Conservation (phyloP, 2,329 filamentous ascomycete species). For the Falciphora oryzae region DNA sequence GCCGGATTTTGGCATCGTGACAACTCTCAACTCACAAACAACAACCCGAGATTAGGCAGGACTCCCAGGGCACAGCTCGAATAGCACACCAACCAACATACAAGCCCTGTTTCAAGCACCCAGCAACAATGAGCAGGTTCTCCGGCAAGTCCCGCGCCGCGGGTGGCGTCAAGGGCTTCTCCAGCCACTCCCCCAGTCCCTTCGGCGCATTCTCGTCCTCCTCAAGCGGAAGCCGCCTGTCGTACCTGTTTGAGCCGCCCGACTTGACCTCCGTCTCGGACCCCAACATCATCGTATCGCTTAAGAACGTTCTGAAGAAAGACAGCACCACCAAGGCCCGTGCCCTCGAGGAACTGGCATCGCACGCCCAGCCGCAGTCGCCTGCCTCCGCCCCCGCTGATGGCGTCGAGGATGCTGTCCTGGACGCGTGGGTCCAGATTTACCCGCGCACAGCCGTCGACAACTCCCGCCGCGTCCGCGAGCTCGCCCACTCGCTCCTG, state of each 20-base stretch:
- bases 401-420: slow-evolving; percentile 69
- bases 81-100: not conserved
- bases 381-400: slow-evolving; percentile 36
- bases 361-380: slow-evolving; percentile 51
- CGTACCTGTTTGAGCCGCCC: slow-evolving; percentile 81
- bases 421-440: slow-evolving; percentile 84
- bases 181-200: slow-evolving; percentile 17
- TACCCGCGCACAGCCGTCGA: slow-evolving; percentile 91
- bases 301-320: slow-evolving; percentile 90
- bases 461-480: slow-evolving; percentile 78
- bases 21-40: not conserved
- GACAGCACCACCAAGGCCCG: slow-evolving; percentile 89
- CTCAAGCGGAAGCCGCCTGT: slow-evolving; percentile 51
- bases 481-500: slow-evolving; percentile 75
- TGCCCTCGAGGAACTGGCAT: slow-evolving; percentile 77
- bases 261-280: slow-evolving; percentile 74
- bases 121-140: slow-evolving; percentile 9
- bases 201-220: slow-evolving; percentile 38
- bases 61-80: not conserved
- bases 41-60: not conserved
- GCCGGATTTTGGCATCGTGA: not conserved
- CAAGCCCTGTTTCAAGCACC: not conserved
- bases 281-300: slow-evolving; percentile 76
- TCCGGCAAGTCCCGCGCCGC: slow-evolving; percentile 14
- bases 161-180: slow-evolving; percentile 15